These are phyloP conservation scores for Neopestalotiopsis rosae DNA, from an alignment of 2,329 filamentous ascomycete species.

Conservation along the genomic window DNA sequence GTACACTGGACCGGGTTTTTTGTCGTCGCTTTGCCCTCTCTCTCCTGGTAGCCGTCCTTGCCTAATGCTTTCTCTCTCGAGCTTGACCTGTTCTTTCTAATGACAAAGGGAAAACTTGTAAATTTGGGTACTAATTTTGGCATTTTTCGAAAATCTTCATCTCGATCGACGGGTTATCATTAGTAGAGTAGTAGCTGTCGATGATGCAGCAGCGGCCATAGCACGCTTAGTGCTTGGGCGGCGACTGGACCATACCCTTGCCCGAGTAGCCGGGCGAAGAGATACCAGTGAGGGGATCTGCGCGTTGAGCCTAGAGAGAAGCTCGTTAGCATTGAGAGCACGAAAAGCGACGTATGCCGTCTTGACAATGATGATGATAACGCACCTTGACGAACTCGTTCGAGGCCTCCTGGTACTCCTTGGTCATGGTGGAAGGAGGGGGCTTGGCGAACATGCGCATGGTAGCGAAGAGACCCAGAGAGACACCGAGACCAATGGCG, in stretches of 20 bases:
- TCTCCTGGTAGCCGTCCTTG: conserved; percentile 12
- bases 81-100: conserved; percentile 37
- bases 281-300: conserved; percentile 87
- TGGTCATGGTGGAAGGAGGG: conserved; percentile 85
- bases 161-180: conserved; percentile 23
- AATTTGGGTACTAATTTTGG: conserved; percentile 21
- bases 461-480: conserved; percentile 72
- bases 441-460: conserved; percentile 76
- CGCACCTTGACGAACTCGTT: conserved; percentile 94
- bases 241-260: conserved; percentile 78
- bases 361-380: conserved; percentile 25
- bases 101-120: conserved; percentile 42
- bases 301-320: conserved; percentile 71
- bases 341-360: neutral
- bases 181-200: conserved; percentile 22
- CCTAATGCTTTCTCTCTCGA: conserved; percentile 22
- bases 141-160: conserved; percentile 14
- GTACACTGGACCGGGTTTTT: conserved; percentile 8
- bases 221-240: conserved; percentile 50
- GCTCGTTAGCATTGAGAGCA: neutral
- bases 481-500: conserved; percentile 67
- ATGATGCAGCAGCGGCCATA: conserved; percentile 17
- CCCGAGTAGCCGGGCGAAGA: conserved; percentile 79
- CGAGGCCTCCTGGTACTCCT: conserved; percentile 94
- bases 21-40: conserved; percentile 2